Evolutionary conservation across 352 stramenopile genomes (phyloP).

Genomic region (Pseudoperonospora humuli): DNA sequence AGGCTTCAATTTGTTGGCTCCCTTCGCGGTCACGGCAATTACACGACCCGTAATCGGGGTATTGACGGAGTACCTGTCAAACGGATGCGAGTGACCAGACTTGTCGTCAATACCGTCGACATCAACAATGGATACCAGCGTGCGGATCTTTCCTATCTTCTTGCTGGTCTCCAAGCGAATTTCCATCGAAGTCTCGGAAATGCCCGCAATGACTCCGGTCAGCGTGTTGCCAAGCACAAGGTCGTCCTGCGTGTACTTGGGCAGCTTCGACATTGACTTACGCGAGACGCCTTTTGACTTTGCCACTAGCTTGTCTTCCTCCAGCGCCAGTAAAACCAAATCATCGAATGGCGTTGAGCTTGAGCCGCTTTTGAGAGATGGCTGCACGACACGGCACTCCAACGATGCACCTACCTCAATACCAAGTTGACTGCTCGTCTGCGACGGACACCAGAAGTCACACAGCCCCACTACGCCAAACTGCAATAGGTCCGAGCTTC

Average conservation of each 20-base stretch:
- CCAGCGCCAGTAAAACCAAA: slow-evolving; percentile 50
- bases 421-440: slow-evolving; percentile 38
- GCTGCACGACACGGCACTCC: slow-evolving; percentile 35
- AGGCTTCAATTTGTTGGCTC: slow-evolving; percentile 80
- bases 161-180: slow-evolving; percentile 73
- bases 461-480: slow-evolving; percentile 64
- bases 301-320: slow-evolving; percentile 43
- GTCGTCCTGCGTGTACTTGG: slow-evolving; percentile 63
- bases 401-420: slow-evolving; percentile 43
- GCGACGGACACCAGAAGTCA: slow-evolving; percentile 72
- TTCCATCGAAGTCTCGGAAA: slow-evolving; percentile 81
- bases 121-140: slow-evolving; percentile 77
- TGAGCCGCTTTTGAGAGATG: slow-evolving; percentile 31
- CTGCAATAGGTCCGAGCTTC: slow-evolving; percentile 24
- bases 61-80: slow-evolving; percentile 75
- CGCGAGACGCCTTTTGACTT: slow-evolving; percentile 24
- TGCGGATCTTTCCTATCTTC: slow-evolving; percentile 67
- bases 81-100: slow-evolving; percentile 47
- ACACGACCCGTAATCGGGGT: slow-evolving; percentile 60
- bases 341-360: slow-evolving; percentile 69
- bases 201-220: slow-evolving; percentile 57
- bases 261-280: slow-evolving; percentile 37
- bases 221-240: slow-evolving; percentile 57
- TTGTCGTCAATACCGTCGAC: slow-evolving; percentile 47
- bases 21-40: slow-evolving; percentile 60